These are phyloP conservation scores for Sanghuangporus weigelae DNA, from an alignment of 1,284 basidiomycete species.

Conservation along the genomic window DNA sequence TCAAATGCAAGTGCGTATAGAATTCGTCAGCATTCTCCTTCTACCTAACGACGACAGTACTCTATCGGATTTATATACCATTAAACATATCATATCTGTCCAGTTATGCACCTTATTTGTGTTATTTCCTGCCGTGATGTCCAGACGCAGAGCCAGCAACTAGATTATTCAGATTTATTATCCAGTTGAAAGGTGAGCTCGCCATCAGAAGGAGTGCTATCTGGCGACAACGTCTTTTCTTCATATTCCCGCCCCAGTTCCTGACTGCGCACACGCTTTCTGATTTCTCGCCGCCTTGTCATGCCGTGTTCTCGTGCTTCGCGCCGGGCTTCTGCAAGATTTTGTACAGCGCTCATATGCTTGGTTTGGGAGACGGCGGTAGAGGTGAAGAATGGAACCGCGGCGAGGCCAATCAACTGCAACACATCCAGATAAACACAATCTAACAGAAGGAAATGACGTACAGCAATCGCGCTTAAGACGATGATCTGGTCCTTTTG, in stretches of 20 bases:
- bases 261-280: slow-evolving; percentile 31
- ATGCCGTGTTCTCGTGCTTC: slow-evolving; percentile 37
- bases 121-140: too few relatives aligned
- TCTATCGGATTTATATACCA: not conserved
- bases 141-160: not conserved
- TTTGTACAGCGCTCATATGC: slow-evolving; percentile 33
- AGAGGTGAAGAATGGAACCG: slow-evolving; percentile 28
- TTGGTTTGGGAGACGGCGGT: slow-evolving; percentile 21
- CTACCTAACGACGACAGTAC: not conserved
- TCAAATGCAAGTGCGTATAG: not conserved
- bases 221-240: not conserved
- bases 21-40: too few relatives aligned
- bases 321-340: slow-evolving; percentile 37
- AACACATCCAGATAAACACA: not conserved
- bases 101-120: too few relatives aligned
- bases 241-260: slow-evolving; percentile 18
- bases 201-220: not conserved
- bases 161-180: not conserved
- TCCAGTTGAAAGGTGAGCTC: not conserved
- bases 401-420: slow-evolving; percentile 30
- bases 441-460: not conserved
- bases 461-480: slow-evolving; percentile 33
- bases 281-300: slow-evolving; percentile 36
- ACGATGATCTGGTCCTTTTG: slow-evolving; percentile 40
- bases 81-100: not conserved